A percentile compares a stretch with the other conserved stretches of the same genome.
Conservation (phyloP, 257 asterid genomes). For the Solanum chiquidenum region DNA sequence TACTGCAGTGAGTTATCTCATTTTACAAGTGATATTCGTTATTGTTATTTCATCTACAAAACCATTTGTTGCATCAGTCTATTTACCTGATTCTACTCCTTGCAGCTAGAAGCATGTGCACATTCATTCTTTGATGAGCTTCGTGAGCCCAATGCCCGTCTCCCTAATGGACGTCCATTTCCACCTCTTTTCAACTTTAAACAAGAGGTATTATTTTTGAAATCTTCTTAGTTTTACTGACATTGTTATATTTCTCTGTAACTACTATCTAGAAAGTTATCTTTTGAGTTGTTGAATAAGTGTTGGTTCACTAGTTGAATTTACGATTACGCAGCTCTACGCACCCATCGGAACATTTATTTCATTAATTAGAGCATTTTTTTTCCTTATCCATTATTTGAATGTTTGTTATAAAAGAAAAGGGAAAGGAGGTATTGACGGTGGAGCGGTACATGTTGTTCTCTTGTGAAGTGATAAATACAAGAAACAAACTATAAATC, state of each 20-base stretch:
- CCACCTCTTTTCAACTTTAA: slow-evolving; percentile 78
- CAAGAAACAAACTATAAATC: not conserved
- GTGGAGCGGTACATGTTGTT: not conserved
- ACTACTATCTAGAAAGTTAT: not conserved
- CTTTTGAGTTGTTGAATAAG: not conserved
- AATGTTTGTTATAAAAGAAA: not conserved
- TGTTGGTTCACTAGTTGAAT: not conserved
- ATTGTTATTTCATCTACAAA: not conserved
- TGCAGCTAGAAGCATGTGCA: slow-evolving; percentile 87
- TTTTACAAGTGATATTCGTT: not conserved
- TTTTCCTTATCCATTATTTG: not conserved
- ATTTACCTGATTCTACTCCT: not conserved
- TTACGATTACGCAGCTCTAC: not conserved
- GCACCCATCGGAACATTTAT: not conserved
- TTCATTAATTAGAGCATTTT: not conserved
- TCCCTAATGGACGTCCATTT: slow-evolving; percentile 67
- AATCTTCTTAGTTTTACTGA: not conserved
- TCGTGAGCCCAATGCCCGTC: slow-evolving; percentile 69
- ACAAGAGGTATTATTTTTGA: slow-evolving; percentile 51
- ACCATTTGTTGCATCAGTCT: not conserved
- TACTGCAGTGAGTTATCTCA: slow-evolving; percentile 43
- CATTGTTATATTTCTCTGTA: not conserved
- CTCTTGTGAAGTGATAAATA: not conserved
- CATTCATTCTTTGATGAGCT: slow-evolving; percentile 90
- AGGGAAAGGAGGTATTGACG: not conserved